Evolutionary conservation across 2,329 filamentous ascomycete species (phyloP).

Genomic region (Monosporascus sp.): DNA sequence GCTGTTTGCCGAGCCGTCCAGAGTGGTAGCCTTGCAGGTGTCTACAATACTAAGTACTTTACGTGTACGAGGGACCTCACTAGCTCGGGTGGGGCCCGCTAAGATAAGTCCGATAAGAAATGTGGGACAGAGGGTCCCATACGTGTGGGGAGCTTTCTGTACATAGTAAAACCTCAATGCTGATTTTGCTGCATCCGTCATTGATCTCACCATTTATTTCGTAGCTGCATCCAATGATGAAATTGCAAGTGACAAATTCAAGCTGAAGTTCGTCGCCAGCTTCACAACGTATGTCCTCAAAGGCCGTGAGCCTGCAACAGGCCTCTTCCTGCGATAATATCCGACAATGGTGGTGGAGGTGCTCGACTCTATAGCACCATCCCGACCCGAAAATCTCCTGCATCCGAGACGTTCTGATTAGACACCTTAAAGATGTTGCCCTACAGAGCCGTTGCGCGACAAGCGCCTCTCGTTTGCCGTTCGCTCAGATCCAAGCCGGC

Average conservation of each 20-base stretch:
- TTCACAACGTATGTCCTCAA: no score
- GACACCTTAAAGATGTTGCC: constrained; percentile 8
- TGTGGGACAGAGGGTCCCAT: no score
- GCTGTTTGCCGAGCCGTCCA: no score
- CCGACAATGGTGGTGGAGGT: neutral
- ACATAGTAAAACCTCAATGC: neutral
- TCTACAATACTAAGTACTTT: no score
- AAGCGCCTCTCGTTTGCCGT: constrained; percentile 11
- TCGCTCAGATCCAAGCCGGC: constrained; percentile 1
- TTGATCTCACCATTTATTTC: neutral
- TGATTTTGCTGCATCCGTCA: neutral
- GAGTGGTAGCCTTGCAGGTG: no score
- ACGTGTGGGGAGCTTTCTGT: neutral
- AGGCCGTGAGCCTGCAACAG: no score
- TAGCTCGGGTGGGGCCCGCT: no score
- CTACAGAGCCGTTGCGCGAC: constrained; percentile 15
- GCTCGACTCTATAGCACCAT: neutral
- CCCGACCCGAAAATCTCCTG: neutral
- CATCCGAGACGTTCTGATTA: neutral
- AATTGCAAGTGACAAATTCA: no score
- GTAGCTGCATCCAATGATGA: neutral
- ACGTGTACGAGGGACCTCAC: no score
- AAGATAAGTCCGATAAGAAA: no score
- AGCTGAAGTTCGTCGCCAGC: no score
- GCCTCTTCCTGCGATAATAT: neutral